Evolutionary conservation across 2,329 filamentous ascomycete species (phyloP).

Genomic region (Zymoseptoria pseudotritici): DNA sequence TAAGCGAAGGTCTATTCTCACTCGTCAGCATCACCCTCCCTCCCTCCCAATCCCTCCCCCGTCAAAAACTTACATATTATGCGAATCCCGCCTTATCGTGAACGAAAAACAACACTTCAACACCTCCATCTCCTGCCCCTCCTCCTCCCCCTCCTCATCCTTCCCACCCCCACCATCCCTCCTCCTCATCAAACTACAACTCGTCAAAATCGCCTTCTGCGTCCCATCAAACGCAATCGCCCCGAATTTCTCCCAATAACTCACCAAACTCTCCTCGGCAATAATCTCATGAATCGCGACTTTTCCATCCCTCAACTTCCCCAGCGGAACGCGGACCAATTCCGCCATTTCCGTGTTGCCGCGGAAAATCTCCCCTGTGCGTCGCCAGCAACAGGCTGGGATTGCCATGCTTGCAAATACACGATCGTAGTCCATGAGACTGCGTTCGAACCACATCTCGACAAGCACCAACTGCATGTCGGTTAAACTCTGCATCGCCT

Average conservation of each 20-base stretch:
- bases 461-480: conserved; percentile 92
- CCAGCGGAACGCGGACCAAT: conserved; percentile 85
- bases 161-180: conserved; percentile 29
- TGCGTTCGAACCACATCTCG: conserved; percentile 98
- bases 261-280: conserved; percentile 86
- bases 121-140: conserved; percentile 51
- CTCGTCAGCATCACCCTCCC: conserved; percentile 27
- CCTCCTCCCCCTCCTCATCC: conserved; percentile 29
- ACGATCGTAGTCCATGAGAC: conserved; percentile 94
- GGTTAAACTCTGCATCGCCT: conserved; percentile 84
- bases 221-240: conserved; percentile 91
- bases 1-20: conserved; percentile 68
- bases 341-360: conserved; percentile 99
- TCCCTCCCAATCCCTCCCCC: background rate
- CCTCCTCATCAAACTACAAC: conserved; percentile 82
- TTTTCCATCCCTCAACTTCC: conserved; percentile 84
- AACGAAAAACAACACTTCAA: conserved; percentile 97
- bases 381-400: conserved; percentile 91
- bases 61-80: conserved; percentile 72
- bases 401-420: conserved; percentile 99
- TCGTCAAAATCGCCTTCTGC: conserved; percentile 92
- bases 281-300: conserved; percentile 93
- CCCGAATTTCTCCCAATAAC: conserved; percentile 98
- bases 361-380: conserved; percentile 93
- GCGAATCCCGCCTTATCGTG: conserved; percentile 86